Evolutionary conservation across 1,284 basidiomycete species (phyloP).

Genomic region (Puccinia coronata): DNA sequence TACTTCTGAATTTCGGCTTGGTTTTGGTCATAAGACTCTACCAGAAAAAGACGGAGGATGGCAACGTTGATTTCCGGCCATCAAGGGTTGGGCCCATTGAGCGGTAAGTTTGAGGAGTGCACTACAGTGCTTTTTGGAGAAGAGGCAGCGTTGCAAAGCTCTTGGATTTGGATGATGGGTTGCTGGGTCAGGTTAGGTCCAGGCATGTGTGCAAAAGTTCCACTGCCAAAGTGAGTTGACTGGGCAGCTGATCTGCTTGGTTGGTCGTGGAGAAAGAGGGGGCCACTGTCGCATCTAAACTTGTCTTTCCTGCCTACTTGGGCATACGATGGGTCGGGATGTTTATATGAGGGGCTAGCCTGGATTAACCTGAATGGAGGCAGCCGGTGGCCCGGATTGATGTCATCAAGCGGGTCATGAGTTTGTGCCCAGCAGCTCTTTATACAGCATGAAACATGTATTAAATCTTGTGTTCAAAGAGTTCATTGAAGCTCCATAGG

Average conservation of each 20-base stretch:
- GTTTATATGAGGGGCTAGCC: no score
- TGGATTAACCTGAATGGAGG: no score
- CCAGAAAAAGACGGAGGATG: constrained; percentile 52
- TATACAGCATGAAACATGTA: no score
- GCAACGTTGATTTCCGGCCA: constrained; percentile 68
- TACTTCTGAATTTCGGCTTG: constrained; percentile 96
- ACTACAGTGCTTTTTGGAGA: constrained; percentile 68
- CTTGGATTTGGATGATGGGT: no score
- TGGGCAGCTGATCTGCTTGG: constrained; percentile 70
- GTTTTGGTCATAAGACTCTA: constrained; percentile 83
- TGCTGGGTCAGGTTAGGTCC: constrained; percentile 88
- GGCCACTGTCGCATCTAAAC: no score
- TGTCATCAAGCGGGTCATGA: no score
- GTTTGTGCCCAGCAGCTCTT: no score
- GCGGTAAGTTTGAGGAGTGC: constrained; percentile 69
- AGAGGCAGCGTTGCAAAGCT: constrained; percentile 89
- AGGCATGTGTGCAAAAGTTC: constrained; percentile 82
- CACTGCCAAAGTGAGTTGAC: constrained; percentile 73
- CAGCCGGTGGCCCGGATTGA: no score
- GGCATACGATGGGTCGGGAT: no score
- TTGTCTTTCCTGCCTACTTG: no score
- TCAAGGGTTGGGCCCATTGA: constrained; percentile 83
- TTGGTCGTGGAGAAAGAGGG: constrained; percentile 75
- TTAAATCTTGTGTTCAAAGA: no score
- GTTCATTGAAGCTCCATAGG: no score